These are phyloP conservation scores for Colletotrichum orbiculare DNA, from an alignment of 2,329 filamentous ascomycete species.

Conservation along the genomic window DNA sequence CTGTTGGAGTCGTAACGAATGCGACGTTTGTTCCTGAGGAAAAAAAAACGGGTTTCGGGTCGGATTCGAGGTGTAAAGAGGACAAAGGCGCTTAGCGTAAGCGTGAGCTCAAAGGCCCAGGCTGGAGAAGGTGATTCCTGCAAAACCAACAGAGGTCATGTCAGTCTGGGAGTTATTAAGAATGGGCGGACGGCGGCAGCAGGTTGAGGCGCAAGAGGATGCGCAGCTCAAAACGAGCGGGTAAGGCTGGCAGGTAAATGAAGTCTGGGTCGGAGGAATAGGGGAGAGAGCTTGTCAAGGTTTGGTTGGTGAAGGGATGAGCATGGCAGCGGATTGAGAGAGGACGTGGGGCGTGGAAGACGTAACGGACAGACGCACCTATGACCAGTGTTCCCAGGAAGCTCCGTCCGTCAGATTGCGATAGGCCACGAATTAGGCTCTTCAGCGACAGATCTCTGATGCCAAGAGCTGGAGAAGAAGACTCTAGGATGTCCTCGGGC, in stretches of 20 bases:
- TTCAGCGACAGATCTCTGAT: no score
- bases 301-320: slow-evolving; percentile 32
- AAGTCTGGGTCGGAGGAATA: slow-evolving; percentile 15
- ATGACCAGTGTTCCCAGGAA: no score
- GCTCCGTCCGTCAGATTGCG: no score
- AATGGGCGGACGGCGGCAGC: slow-evolving; percentile 9
- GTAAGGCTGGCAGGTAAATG: slow-evolving; percentile 32
- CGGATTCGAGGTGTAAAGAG: slow-evolving; percentile 18
- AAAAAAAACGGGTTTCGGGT: slow-evolving; percentile 6
- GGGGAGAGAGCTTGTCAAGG: slow-evolving; percentile 30
- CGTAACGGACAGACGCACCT: slow-evolving; percentile 26
- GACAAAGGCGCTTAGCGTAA: neutral
- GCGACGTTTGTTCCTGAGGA: slow-evolving; percentile 10
- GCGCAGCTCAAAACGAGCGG: slow-evolving; percentile 9
- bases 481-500: no score
- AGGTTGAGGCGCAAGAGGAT: slow-evolving; percentile 13
- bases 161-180: slow-evolving; percentile 31
- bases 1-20: slow-evolving; percentile 18
- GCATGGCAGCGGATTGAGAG: slow-evolving; percentile 30
- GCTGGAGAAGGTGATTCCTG: slow-evolving; percentile 18
- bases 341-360: slow-evolving; percentile 21
- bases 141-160: slow-evolving; percentile 25
- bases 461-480: no score
- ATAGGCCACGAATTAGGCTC: no score
- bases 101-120: neutral